Evolutionary conservation across 345 rosid species (phyloP).

Genomic region (Sonneratia alba): DNA sequence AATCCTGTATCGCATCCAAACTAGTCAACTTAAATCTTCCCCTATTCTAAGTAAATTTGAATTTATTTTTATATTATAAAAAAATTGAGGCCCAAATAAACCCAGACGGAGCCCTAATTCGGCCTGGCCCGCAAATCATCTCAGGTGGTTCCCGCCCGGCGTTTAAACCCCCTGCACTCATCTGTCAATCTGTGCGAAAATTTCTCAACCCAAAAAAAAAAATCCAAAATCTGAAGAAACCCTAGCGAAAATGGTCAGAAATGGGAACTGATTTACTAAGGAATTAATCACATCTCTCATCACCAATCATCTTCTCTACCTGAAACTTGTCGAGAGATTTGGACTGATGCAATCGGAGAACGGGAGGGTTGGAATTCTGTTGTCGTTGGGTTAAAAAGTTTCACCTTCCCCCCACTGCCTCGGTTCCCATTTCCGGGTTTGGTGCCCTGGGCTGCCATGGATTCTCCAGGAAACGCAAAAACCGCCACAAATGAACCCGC

Average conservation of each 20-base stretch:
- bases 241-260: background rate
- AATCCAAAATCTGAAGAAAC: background rate
- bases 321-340: background rate
- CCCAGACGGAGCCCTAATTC: background rate
- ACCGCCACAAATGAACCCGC: background rate
- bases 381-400: background rate
- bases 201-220: background rate
- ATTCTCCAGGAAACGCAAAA: background rate
- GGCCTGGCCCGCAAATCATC: background rate
- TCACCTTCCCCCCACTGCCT: background rate
- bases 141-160: constrained; percentile 1
- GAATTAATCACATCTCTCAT: background rate
- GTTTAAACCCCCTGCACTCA: background rate
- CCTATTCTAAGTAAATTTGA: too few species aligned
- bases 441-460: constrained; percentile 20
- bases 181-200: background rate
- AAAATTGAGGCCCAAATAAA: too few species aligned
- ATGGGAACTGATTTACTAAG: background rate
- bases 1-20: too few species aligned
- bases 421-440: background rate
- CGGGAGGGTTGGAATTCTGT: background rate
- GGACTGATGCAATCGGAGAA: background rate
- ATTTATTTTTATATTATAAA: too few species aligned
- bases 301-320: background rate
- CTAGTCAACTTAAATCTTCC: too few species aligned